A percentile compares a stretch with the other conserved stretches of the same genome.
phyloP scores from a whole-genome alignment of 2,329 filamentous ascomycete species.

The Talaromyces sp. region DNA sequence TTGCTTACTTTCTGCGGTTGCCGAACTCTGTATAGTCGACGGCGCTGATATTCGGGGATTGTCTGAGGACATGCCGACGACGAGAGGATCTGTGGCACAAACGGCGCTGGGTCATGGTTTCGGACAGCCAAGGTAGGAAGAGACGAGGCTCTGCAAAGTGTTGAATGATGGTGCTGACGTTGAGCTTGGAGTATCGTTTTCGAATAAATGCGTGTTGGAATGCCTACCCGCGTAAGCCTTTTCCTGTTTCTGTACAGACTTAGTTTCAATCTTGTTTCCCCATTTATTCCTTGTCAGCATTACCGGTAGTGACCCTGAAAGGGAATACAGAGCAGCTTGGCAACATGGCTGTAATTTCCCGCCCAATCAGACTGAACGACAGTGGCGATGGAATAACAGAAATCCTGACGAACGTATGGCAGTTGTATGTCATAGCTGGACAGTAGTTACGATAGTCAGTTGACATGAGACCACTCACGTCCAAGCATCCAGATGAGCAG shows the following conservation, averaged over 20 bases:
- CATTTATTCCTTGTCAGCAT: background rate
- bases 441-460: background rate
- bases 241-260: background rate
- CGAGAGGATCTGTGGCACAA: background rate
- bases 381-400: background rate
- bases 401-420: background rate
- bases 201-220: background rate
- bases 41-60: background rate
- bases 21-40: background rate
- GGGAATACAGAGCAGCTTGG: background rate
- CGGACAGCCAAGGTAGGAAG: background rate
- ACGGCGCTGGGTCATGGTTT: conserved; percentile 9
- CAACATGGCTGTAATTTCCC: background rate
- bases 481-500: background rate
- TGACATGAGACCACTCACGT: background rate
- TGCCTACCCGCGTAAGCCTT: background rate
- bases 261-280: background rate
- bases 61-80: conserved; percentile 11
- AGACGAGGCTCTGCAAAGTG: background rate
- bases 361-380: background rate
- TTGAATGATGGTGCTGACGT: background rate
- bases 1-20: background rate
- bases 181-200: background rate
- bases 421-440: background rate
- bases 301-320: background rate